Conservation (phyloP, 441 rosid species). For the Caryocar brasiliense region DNA sequence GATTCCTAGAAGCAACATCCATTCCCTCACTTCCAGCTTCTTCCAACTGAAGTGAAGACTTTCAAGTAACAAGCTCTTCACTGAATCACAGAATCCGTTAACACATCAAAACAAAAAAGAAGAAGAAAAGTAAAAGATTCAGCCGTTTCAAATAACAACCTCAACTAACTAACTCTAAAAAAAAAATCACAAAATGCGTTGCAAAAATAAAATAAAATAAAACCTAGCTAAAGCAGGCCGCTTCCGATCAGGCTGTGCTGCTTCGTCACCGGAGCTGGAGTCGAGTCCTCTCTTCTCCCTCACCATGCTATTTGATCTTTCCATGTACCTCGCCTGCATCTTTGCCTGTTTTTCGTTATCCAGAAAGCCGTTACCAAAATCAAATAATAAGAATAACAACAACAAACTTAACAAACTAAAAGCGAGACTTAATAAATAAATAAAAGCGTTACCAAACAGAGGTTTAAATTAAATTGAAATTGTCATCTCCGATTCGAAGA, state of each 20-base stretch:
- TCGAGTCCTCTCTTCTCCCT: conserved; percentile 73
- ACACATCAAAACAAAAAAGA: too few relatives aligned
- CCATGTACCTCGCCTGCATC: conserved; percentile 70
- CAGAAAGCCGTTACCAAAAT: conserved; percentile 6
- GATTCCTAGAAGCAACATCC: background rate
- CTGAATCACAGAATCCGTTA: too few relatives aligned
- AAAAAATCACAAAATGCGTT: background rate
- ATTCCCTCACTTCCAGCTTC: too few relatives aligned
- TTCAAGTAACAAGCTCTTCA: too few relatives aligned
- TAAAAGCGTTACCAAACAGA: too few relatives aligned
- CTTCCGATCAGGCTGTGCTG: conserved; percentile 70
- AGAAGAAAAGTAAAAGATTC: too few relatives aligned
- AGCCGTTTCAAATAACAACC: too few relatives aligned
- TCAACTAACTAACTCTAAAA: background rate
- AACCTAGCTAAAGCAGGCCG: conserved; percentile 94
- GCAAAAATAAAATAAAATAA: background rate
- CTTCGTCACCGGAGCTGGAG: conserved; percentile 40
- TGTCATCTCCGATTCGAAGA: too few relatives aligned
- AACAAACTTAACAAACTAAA: background rate
- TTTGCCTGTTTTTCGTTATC: conserved; percentile 8
- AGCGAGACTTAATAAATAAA: too few relatives aligned
- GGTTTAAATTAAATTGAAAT: too few relatives aligned
- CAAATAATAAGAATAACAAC: too few relatives aligned
- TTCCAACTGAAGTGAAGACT: too few relatives aligned
- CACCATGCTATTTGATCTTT: conserved; percentile 53